Evolutionary conservation across 225 moss, liverwort and hornwort species (phyloP).

Genomic region (Pleurozium schreberi): DNA sequence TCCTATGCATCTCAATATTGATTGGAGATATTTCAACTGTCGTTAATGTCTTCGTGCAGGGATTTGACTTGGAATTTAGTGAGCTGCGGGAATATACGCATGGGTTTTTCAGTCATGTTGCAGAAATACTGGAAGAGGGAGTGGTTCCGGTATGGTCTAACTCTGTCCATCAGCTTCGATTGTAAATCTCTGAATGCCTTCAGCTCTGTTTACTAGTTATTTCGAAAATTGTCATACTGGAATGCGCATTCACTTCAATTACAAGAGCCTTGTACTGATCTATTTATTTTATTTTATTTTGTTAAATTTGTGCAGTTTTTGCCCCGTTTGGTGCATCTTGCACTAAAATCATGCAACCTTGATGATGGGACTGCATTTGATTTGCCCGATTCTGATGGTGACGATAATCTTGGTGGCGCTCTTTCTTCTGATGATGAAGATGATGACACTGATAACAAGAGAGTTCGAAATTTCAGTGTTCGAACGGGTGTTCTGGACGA

Average conservation of each 20-base stretch:
- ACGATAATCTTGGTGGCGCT: conserved; percentile 55
- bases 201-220: not conserved
- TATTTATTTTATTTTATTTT: not conserved
- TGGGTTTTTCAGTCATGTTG: conserved; percentile 96
- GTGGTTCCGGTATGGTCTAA: conserved; percentile 49
- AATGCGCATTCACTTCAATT: not conserved
- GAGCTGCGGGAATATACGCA: conserved; percentile 93
- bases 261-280: not conserved
- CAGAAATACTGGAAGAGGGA: conserved; percentile 84
- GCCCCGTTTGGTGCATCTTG: conserved; percentile 84
- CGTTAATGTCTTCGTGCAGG: conserved; percentile 27
- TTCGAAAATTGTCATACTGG: not conserved
- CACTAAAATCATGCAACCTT: conserved; percentile 95
- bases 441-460: conserved; percentile 59
- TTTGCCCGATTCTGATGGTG: conserved; percentile 72
- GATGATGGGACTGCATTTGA: conserved; percentile 94
- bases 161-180: not conserved
- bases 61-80: conserved; percentile 84
- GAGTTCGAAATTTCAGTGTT: conserved; percentile 85
- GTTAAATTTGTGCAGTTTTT: conserved; percentile 54
- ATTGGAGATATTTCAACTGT: not conserved
- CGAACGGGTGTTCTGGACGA: conserved; percentile 97
- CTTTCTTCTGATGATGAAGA: conserved; percentile 88
- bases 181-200: not conserved
- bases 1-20: not conserved